Evolutionary conservation across 371 early-diverging fungal genomes (phyloP), one percentile per base, ranked within the genome.

Genomic region (Blakeslea trispora): DNA sequence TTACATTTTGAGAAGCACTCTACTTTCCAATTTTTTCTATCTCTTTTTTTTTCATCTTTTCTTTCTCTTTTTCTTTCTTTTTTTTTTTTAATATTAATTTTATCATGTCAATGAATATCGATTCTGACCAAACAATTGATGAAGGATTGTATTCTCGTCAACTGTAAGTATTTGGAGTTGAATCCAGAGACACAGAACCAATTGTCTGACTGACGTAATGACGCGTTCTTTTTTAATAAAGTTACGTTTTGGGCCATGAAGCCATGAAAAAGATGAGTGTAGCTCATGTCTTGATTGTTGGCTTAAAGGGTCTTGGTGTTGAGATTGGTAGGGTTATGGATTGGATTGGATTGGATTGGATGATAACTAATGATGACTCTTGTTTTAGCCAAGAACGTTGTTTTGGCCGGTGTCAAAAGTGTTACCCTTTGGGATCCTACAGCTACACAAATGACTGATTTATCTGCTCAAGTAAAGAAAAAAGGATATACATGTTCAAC

Each of bases 201-300:
- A 5, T 28, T 3, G 28, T 7, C 28, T 28, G 7, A 28, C 28
- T 28, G 28, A 28, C 28, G 28, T 28, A 3, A 28, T 28, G 28
- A 47, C 55, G 45, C 51, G 48, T 59, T 28, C 28, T 31, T 40
- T 50, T n/a, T n/a, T n/a, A n/a, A n/a, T n/a, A n/a, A n/a, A 98
- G 98, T 51, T 98, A 97, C 69, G 99, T 99, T 17, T 88, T 99
- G 55, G 99, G 99, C 24, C 95, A 95, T 71, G 99, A 99, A 57
- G 99, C 99, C 57, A 99, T 99, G 99, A 85, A 92, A 66, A 95
- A 94, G 77, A 99, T 99, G 99, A 88, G 94, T 71, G 74, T 77
- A 46, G 94, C 97, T 53, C 94, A 96, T 74, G 96, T 99, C 19
- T 84, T 99, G 37, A 89, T 99, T 50, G 82, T 99, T 39, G 99